Evolutionary conservation across 768 basidiomycete genomes (phyloP), one percentile per base, ranked within the genome.

Genomic region (Candolleomyces eurysporus): DNA sequence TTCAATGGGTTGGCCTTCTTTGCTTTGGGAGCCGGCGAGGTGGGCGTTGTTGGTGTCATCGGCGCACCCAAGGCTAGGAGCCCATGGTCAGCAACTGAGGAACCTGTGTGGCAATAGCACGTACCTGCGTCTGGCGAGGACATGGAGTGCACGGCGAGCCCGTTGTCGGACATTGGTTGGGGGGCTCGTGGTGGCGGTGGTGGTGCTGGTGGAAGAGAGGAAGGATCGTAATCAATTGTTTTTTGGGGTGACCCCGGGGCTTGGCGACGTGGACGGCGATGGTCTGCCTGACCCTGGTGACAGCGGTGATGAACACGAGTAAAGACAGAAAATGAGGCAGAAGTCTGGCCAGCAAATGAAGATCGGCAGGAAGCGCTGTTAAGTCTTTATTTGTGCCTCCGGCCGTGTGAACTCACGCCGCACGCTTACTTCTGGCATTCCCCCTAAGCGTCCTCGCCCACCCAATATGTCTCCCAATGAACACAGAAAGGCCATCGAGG

Each of bases 1-100:
- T 83, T 83, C 58, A 99, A 80, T 26, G 94, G 95, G 71, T 96
- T 98, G 11, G 82, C 69, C 66, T 86, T 89, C 75, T 82, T 90
- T 21, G 80, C 64, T 69, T 80, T 89, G 36, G 75, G 73, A 46
- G 80, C 83, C 39, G 77, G 55, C n/a, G 58, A 65, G 8, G 63
- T 64, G 58, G 68, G 68, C 31, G 61, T 65, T 48, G 61, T 68
- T 21, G 71, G 76, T 11, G 75, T 76, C 17, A 73, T 68, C 45
- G 82, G 79, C 46, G 72, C 67, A 36, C 13, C 19, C 48, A 36
- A 31, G 21, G 6, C 43, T 62, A 61, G 54, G 42, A 68, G 62
- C 70, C 73, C 19, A 66, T 31, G 49, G 48, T 60, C 63, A 62
- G 57, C 46, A 67, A 48, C 53, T 50, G 52, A 61, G 51, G 57